Percentiles rank a stretch among this genome's conserved stretches.
These are phyloP conservation scores for Cutaneotrichosporon cutaneum DNA, from an alignment of 1,284 basidiomycete genomes.

Conservation along the genomic window DNA sequence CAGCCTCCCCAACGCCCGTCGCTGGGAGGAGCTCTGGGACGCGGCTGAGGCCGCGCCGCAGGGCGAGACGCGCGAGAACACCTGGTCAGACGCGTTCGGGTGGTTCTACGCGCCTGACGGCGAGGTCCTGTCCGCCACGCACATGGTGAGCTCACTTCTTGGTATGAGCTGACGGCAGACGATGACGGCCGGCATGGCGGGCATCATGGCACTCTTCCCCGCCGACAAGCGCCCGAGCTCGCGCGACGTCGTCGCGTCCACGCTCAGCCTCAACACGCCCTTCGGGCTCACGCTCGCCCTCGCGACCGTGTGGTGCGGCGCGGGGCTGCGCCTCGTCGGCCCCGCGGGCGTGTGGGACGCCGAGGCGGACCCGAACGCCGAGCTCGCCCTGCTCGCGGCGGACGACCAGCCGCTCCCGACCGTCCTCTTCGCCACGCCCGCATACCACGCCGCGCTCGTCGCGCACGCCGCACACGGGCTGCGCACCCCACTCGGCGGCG, in stretches of 20 bases:
- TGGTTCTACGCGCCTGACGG: slow-evolving; percentile 11
- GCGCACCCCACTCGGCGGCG: slow-evolving; percentile 24
- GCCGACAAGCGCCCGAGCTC: slow-evolving; percentile 50
- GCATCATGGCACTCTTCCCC: slow-evolving; percentile 49
- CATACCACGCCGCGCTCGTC: slow-evolving; percentile 6
- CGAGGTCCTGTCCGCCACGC: slow-evolving; percentile 39
- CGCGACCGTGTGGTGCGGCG: slow-evolving; percentile 44
- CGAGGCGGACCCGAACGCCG: slow-evolving; percentile 26
- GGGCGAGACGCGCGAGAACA: not conserved
- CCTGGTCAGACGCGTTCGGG: slow-evolving; percentile 22
- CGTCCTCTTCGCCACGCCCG: slow-evolving; percentile 32
- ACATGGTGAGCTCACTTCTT: slow-evolving; percentile 32
- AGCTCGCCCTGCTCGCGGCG: slow-evolving; percentile 29
- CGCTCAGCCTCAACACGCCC: slow-evolving; percentile 43
- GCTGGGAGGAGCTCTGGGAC: slow-evolving; percentile 49
- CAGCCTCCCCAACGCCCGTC: slow-evolving; percentile 35
- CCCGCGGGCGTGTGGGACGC: slow-evolving; percentile 20
- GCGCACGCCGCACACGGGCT: slow-evolving; percentile 3
- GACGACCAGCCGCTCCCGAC: slow-evolving; percentile 35
- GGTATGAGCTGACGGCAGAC: slow-evolving; percentile 31
- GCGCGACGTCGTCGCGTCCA: slow-evolving; percentile 39
- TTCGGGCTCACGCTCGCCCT: slow-evolving; percentile 50
- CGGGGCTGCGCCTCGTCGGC: slow-evolving; percentile 45
- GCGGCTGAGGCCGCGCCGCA: slow-evolving; percentile 27
- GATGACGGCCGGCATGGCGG: slow-evolving; percentile 51